phyloP scores from a whole-genome alignment of 345 rosid genomes.

The Erucastrum elatum region DNA sequence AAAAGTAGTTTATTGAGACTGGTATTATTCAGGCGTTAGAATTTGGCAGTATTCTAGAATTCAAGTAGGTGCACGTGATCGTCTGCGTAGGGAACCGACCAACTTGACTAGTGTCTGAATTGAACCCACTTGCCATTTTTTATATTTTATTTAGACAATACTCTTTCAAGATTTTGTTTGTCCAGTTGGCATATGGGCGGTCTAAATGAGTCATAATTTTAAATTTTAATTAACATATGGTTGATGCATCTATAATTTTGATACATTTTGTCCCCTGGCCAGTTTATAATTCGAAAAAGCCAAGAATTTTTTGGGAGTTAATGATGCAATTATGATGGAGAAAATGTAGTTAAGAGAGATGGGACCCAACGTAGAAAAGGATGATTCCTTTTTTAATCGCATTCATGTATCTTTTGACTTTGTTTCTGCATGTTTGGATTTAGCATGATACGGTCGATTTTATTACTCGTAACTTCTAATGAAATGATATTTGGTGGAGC shows the following conservation, averaged over 20 bases:
- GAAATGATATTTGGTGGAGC: neutral
- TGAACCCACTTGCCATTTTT: slow-evolving; percentile 31
- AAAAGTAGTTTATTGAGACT: slow-evolving; percentile 5
- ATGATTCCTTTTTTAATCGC: slow-evolving; percentile 18
- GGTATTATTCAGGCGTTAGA: neutral
- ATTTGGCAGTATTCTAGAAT: slow-evolving; percentile 29
- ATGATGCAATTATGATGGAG: slow-evolving; percentile 20
- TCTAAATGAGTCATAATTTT: slow-evolving; percentile 8
- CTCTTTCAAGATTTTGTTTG: slow-evolving; percentile 10
- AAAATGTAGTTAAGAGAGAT: neutral
- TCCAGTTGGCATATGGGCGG: slow-evolving; percentile 19
- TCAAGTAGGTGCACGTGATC: slow-evolving; percentile 39
- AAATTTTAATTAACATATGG: neutral
- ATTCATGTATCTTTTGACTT: slow-evolving; percentile 16
- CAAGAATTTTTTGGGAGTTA: neutral
- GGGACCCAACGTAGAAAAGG: slow-evolving; percentile 25
- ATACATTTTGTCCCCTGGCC: neutral
- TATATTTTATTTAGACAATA: neutral
- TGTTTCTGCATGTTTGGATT: neutral
- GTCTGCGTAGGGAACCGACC: slow-evolving; percentile 29
- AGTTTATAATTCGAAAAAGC: slow-evolving; percentile 1
- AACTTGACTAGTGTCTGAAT: slow-evolving; percentile 35
- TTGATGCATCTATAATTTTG: slow-evolving; percentile 9
- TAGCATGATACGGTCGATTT: neutral
- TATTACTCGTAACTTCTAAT: neutral